Conservation (phyloP, 345 rosid species). For the Lepidium africanum region DNA sequence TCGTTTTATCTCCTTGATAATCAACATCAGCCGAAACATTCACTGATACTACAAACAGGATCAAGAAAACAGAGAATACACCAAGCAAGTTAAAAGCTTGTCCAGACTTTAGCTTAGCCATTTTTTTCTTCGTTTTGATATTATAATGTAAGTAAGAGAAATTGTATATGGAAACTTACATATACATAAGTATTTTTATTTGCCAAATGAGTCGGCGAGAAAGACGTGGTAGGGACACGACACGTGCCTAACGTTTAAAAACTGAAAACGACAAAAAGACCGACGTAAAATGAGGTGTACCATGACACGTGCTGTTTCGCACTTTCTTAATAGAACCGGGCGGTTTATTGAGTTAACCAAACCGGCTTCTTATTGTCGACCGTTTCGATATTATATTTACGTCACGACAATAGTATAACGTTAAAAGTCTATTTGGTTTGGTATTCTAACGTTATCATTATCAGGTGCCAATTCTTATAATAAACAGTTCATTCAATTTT, state of each 20-base stretch:
- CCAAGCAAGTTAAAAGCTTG: background rate
- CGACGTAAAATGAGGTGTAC: slow-evolving; percentile 15
- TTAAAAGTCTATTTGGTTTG: background rate
- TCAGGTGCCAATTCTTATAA: background rate
- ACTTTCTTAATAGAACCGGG: background rate
- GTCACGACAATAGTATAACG: background rate
- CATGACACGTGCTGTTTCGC: slow-evolving; percentile 9
- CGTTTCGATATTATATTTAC: background rate
- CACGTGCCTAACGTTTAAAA: slow-evolving; percentile 16
- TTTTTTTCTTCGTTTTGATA: background rate
- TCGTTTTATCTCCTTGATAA: slow-evolving; percentile 6
- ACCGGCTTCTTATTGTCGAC: background rate
- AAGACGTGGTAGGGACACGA: slow-evolving; percentile 10
- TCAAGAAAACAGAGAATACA: background rate
- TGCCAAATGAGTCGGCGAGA: slow-evolving; percentile 16
- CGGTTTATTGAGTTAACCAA: background rate
- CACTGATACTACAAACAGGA: background rate
- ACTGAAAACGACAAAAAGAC: background rate
- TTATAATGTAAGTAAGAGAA: background rate
- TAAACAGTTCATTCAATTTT: background rate
- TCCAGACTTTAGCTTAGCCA: background rate
- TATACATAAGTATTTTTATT: background rate
- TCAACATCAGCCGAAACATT: slow-evolving; percentile 16
- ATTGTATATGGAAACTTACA: background rate
- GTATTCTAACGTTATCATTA: background rate